Evolutionary conservation across 1,284 basidiomycete species (phyloP), one percentile per base, ranked within the genome.

Genomic region (Rhodofomes roseus): DNA sequence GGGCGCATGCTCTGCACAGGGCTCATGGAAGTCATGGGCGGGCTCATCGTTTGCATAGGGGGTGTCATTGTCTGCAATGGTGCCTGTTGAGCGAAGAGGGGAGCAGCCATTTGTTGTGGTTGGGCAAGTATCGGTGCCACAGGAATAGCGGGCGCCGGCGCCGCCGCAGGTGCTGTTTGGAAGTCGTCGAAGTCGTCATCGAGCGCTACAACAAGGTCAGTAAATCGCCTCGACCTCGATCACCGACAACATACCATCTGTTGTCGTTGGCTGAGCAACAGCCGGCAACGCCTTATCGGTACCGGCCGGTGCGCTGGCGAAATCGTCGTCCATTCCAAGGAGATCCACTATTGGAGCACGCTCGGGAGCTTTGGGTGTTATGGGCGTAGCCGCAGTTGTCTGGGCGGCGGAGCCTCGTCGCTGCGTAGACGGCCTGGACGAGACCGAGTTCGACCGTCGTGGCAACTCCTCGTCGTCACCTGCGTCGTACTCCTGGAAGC

Each of bases 401-500:
- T 37, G 50, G 8, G 50, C 50, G 22, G 78, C 72, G 14, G 80
- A 62, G 11, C 74, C 66, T 50, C 73, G 70, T 18, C 62, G 75
- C 9, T 71, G 56, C 11, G 63, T 61, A 57, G 56, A 66, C 51
- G 68, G 61, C 58, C 55, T 39, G 60, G 59, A 29, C 18, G 53
- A 65, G 25, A 78, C 25, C 6, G 76, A 79, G 56, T 72, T 75
- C 14, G 77, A 79, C 31, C 74, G 76, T 20, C 77, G 76, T 34
- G 73, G 76, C 57, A 81, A 67, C 2, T 76, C 71, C 65, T 98
- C 97, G 71, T 95, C 93, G 58, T 97, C 97, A 1, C 97, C 96
- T 4, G 96, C 97, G 67, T 98, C 93, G 73, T 99, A 99, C 73
- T 98, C 96, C 67, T 98, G 96, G 68, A 86, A 96, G 48, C 80